Base-by-base conservation (phyloP, 805 yeast genomes). In the Hanseniaspora singularis region DNA sequence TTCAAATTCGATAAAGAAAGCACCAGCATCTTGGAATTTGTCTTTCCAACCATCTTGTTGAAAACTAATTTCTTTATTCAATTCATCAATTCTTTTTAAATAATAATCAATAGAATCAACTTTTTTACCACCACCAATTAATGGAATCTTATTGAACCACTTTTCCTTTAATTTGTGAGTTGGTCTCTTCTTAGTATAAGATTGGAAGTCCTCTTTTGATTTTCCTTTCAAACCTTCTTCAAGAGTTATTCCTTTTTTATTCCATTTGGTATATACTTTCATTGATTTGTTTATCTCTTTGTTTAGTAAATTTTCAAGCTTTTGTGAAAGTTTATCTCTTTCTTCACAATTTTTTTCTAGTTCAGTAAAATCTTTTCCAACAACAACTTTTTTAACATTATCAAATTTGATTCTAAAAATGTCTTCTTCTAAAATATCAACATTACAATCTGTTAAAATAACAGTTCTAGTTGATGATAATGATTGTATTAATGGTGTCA, bases 141-240 rank as follows among this genome's bases (percentile, higher is more conserved):
- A 54, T 50, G 49, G 52, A 30, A 43, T 52, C 39, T 20, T 57
- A 55, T 14, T 45, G 30, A 53, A 34, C 42, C 51, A 55, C 51
- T 55, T 75, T 50, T 61, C 59, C 48, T 76, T 76, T 55, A 86
- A 71, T 52, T 75, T 75, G 64, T 85, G 89, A 28, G 84, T 79
- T 40, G 96, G 96, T 55, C 89, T 74, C 68, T 86, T 87, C 64
- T 81, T 71, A 51, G 86, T 76, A 61, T 83, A 86, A 37, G 76
- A 68, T 51, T 70, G 68, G 40, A 79, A 56, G 51, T 72, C 79
- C 57, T 77, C 69, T 45, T 67, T 71, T 3, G 81, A 79, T 51
- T 69, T 71, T 18, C 81, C 46, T 6, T 31, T 27, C 9, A 47
- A 40, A 14, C 53, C 56, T 37, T 54, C 52, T 15, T 54, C 51